Evolutionary conservation across 352 stramenopile species (phyloP), one percentile per base, ranked within the genome.

Genomic region (Phytophthora brassicae): DNA sequence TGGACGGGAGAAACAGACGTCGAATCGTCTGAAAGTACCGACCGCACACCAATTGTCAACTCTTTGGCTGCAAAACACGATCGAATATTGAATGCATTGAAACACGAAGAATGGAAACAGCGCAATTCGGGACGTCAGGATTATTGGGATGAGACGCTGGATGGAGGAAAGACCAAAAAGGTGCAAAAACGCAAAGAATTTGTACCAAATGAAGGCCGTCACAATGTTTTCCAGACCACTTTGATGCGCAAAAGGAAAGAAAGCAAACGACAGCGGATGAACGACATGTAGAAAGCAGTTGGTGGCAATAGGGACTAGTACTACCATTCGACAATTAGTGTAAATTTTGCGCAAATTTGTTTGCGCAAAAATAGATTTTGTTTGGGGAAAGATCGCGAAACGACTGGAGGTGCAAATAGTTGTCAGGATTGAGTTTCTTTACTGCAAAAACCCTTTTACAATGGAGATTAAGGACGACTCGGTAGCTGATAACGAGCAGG

Each of bases 181-280:
- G 64, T 92, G 48, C 90, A 90, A 70, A 90, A 91, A 64, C 79
- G 82, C 50, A 92, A 90, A 48, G 81, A 88, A 46, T 94, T 94
- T 56, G 69, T 90, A 14, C 24, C 81, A 7, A 94, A 94, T 56
- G 71, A 94, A 78, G 86, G 86, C 44, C 67, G 60, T 38, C 60
- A 70, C 16, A 94, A 94, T 65, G 73, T 66, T 26, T 94, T 94
- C 64, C 83, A 91, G 56, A 67, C 58, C 1, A 69, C 76, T 44
- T 59, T 90, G 22, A 66, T 86, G 47, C 68, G 70, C 35, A 89
- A 90, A 66, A 91, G 87, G 60, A 71, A 79, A 19, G 47, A 70
- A 38, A 60, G 52, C 19, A 77, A 77, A 42, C 64, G 68, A n/a
- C 68, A 74, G 48, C 64, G 68, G 53, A 72, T 48, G 20, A 53